Percentiles rank a stretch among this genome's conserved stretches.
phyloP scores from a whole-genome alignment of 2,329 filamentous ascomycete genomes.

The Phoma sp. region DNA sequence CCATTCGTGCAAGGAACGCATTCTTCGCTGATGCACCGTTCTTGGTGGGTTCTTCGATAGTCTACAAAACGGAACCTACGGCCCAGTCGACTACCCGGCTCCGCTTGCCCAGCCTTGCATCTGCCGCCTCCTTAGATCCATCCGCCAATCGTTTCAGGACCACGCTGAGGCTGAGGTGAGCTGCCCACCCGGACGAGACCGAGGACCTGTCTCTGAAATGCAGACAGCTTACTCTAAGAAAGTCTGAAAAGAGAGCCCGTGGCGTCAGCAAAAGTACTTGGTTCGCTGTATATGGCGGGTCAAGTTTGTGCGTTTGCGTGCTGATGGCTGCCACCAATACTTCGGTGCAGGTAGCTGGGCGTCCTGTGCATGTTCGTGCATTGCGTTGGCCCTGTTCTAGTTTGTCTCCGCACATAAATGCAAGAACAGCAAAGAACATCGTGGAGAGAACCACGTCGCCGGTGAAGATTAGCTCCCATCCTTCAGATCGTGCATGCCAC shows the following conservation, averaged over 20 bases:
- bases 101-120: conserved; percentile 18
- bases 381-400: conserved; percentile 1
- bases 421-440: conserved; percentile 8
- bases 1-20: conserved; percentile 7
- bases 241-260: conserved; percentile 1
- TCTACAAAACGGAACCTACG: conserved; percentile 1
- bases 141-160: conserved; percentile 24
- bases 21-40: conserved; percentile 13
- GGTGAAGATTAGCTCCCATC: not conserved
- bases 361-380: conserved; percentile 13
- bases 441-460: not conserved
- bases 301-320: not conserved
- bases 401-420: conserved; percentile 9
- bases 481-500: not conserved
- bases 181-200: conserved; percentile 6
- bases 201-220: not conserved
- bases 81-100: conserved; percentile 9
- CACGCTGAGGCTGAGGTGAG: conserved; percentile 23
- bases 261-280: conserved; percentile 6
- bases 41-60: conserved; percentile 12
- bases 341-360: conserved; percentile 16
- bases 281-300: conserved; percentile 11
- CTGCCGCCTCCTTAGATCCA: conserved; percentile 21
- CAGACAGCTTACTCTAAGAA: not conserved
- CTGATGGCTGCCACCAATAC: conserved; percentile 15